Evolutionary conservation across 176 grass and related monocot genomes (phyloP), one percentile per base, ranked within the genome.

Genomic region (Zea mays): DNA sequence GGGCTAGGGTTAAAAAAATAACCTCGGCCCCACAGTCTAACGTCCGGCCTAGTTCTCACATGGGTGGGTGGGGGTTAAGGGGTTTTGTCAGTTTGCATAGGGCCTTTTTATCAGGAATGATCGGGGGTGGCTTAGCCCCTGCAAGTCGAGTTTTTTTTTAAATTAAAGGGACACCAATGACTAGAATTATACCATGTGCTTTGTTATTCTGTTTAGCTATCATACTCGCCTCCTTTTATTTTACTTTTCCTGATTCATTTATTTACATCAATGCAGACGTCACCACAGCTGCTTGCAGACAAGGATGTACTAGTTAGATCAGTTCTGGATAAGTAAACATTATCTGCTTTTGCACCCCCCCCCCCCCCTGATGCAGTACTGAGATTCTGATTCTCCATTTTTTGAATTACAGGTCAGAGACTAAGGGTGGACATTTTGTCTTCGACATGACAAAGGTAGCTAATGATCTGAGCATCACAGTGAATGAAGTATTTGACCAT

Each of bases 361-460:
- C n/a, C 27, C 13, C 36, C 20, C 74, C 42, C 41, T 58, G 50
- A n/a, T 61, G 65, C 17, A 72, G 21, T 62, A 40, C 7, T 75
- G 65, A 63, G 71, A 64, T 37, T 17, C 60, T 82, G 43, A 63
- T 85, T 78, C 45, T 75, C 38, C 44, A 59, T 72, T 58, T n/a
- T 66, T 83, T 41, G 15, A 81, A 80, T 74, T 83, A 8, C 77
- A 98, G 91, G 54, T 90, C 87, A 58, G 91, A 90, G 33, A 86
- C 81, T 62, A 98, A 94, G 84, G 91, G 73, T 76, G 95, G 95
- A 2, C 71, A 89, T 85, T 92, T 94, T 86, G 77, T 92, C 59
- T 98, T 98, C 11, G 89, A 98, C 40, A 65, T 92, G 82, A 88
- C 91, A 83, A 85, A 50, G 84, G 37, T 94, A 73, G 87, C 91